Evolutionary conservation across 305 asterid genomes (phyloP).

Genomic region (Solanum hybrid): DNA sequence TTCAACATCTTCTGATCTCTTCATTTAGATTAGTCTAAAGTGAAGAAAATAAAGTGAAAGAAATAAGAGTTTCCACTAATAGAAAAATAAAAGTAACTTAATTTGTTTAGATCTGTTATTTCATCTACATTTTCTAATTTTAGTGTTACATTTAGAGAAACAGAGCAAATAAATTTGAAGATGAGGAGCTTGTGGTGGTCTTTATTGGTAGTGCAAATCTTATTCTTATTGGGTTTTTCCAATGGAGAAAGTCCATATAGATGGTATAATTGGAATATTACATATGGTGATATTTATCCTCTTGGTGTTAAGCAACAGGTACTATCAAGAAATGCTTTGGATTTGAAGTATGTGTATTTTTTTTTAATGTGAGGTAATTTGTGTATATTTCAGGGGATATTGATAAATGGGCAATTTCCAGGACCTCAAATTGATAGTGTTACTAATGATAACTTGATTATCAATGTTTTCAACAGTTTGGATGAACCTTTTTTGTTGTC

Average conservation of each 20-base stretch:
- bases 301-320: slow-evolving; percentile 32
- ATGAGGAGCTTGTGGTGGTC: slow-evolving; percentile 6
- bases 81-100: neutral
- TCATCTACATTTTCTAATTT: neutral
- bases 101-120: neutral
- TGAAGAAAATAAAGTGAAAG: neutral
- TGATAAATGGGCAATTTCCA: slow-evolving; percentile 37
- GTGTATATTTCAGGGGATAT: slow-evolving; percentile 20
- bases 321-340: neutral
- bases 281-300: slow-evolving; percentile 30
- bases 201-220: neutral
- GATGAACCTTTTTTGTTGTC: slow-evolving; percentile 31
- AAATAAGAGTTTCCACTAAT: neutral
- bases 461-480: slow-evolving; percentile 25
- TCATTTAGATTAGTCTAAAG: neutral
- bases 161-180: neutral
- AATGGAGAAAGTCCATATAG: slow-evolving; percentile 24
- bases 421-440: slow-evolving; percentile 28
- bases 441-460: slow-evolving; percentile 31
- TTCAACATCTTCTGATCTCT: neutral
- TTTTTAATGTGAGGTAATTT: neutral
- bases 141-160: neutral
- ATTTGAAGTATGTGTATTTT: neutral
- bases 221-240: neutral
- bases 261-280: slow-evolving; percentile 22